Evolutionary conservation across 2,329 filamentous ascomycete genomes (phyloP).

Genomic region (Fusarium vanettenii): DNA sequence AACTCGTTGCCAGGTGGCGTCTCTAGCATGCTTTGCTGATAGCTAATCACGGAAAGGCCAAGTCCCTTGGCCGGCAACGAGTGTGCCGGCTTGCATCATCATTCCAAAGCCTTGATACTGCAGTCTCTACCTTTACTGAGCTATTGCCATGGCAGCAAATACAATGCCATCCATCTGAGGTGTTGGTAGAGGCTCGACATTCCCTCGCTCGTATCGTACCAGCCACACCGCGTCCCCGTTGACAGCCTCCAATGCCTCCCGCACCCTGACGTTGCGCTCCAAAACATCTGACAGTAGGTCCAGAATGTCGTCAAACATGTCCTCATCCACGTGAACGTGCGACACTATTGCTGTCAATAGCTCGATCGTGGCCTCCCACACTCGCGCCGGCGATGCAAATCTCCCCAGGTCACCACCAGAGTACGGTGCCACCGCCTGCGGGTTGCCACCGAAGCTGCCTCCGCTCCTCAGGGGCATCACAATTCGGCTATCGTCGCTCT

Average conservation of each 20-base stretch:
- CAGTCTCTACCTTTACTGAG: conserved; percentile 5
- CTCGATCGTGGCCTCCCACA: conserved; percentile 72
- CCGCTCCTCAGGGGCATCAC: conserved; percentile 49
- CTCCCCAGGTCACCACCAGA: conserved; percentile 60
- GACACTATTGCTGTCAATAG: conserved; percentile 71
- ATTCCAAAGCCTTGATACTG: background rate
- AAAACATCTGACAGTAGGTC: conserved; percentile 67
- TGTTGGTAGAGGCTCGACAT: conserved; percentile 49
- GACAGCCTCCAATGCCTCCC: conserved; percentile 68
- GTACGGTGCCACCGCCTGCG: conserved; percentile 12
- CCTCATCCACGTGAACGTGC: conserved; percentile 73
- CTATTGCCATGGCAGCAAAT: conserved; percentile 49
- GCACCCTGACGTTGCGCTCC: conserved; percentile 59
- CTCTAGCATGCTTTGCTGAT: background rate
- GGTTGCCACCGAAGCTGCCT: conserved; percentile 31
- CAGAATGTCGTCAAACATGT: conserved; percentile 78
- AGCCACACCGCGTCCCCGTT: conserved; percentile 86
- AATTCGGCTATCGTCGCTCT: conserved; percentile 41
- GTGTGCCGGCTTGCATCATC: background rate
- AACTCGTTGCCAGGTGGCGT: background rate
- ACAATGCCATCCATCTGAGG: conserved; percentile 57
- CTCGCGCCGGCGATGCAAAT: conserved; percentile 70
- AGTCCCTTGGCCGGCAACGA: background rate
- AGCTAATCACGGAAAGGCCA: background rate
- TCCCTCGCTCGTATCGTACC: conserved; percentile 61